Evolutionary conservation across 495 filamentous ascomycete species (phyloP), one percentile per base, ranked within the genome.

Genomic region (Podospora pseudoanserina): DNA sequence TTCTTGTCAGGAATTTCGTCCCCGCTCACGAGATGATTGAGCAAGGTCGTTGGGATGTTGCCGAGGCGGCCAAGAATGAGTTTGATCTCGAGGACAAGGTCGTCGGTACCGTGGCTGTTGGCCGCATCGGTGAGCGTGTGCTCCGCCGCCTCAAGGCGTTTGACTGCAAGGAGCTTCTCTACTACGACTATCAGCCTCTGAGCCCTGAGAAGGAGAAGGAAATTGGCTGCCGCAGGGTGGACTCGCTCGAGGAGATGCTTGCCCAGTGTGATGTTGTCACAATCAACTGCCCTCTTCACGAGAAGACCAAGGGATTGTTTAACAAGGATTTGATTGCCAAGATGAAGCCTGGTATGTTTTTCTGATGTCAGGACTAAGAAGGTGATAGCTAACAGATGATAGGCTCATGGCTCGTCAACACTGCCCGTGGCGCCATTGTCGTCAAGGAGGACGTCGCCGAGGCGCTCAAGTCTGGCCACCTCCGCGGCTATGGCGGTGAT

Each of bases 291-390:
- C 95, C 95, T 68, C 87, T 99, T 70, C 95, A 99, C 83, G 95
- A 97, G 86, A 96, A 95, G 86, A 99, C 95, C 59, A 85, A 86
- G 39, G 95, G 95, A 70, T 79, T 99, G 72, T 99, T 99, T 86
- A 97, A 97, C 87, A 98, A 98, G 91, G 92, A 97, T n/a, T 86
- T 99, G 69, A 96, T 99, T 75, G 86, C 90, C 74, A 97, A 97
- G 91, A 99, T 99, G 95, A 99, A 99, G 92, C 89, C 89, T 77
- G 93, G 91, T 88, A 79, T 76, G 85, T 73, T 30, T 63, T 32
- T 56, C 62, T 44, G 60, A 15, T 30, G 60, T 39, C 16, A 68
- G 60, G 71, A 71, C 70, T 65, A 71, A 32, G 9, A 49, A 13
- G 13, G 15, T 13, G 9, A 16, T 49, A 13, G 39, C 39, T 49